Percentiles rank a stretch among this genome's conserved stretches.
These are phyloP conservation scores for Gossypium sturtianum DNA, from an alignment of 345 rosid genomes.

Conservation along the genomic window DNA sequence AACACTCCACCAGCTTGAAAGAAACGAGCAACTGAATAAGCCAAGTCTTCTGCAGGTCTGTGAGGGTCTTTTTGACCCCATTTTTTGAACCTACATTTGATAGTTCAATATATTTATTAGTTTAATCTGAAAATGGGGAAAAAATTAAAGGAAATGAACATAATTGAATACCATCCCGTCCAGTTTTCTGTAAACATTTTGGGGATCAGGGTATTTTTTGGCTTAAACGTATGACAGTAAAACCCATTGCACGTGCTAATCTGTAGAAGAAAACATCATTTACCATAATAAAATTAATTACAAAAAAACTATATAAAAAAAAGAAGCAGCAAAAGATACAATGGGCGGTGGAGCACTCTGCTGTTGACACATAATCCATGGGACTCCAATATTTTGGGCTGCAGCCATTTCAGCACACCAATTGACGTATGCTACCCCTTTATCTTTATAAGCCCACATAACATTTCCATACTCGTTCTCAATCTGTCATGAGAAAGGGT, in stretches of 20 bases:
- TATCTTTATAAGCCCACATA: slow-evolving; percentile 39
- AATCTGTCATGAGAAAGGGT: slow-evolving; percentile 28
- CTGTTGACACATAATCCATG: slow-evolving; percentile 87
- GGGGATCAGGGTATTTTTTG: slow-evolving; percentile 35
- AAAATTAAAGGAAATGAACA: background rate
- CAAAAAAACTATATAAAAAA: background rate
- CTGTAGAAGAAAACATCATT: slow-evolving; percentile 13
- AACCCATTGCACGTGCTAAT: slow-evolving; percentile 54
- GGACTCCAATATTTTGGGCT: slow-evolving; percentile 53
- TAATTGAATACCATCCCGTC: slow-evolving; percentile 48
- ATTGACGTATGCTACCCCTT: slow-evolving; percentile 49
- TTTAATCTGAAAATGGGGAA: background rate
- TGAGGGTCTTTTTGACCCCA: slow-evolving; percentile 41
- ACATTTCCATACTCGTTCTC: slow-evolving; percentile 84
- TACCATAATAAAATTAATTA: background rate
- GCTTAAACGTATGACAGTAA: slow-evolving; percentile 45
- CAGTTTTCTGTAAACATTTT: slow-evolving; percentile 68
- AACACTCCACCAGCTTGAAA: slow-evolving; percentile 37
- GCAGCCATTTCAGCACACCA: slow-evolving; percentile 79
- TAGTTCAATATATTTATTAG: background rate
- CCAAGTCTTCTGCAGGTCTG: slow-evolving; percentile 49
- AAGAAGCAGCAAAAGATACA: slow-evolving; percentile 10
- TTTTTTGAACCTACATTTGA: slow-evolving; percentile 27
- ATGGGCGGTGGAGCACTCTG: slow-evolving; percentile 52
- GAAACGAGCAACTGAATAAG: slow-evolving; percentile 46